These are phyloP conservation scores for Ligustrum vulgare DNA, from an alignment of 257 asterid species.

Conservation along the genomic window DNA sequence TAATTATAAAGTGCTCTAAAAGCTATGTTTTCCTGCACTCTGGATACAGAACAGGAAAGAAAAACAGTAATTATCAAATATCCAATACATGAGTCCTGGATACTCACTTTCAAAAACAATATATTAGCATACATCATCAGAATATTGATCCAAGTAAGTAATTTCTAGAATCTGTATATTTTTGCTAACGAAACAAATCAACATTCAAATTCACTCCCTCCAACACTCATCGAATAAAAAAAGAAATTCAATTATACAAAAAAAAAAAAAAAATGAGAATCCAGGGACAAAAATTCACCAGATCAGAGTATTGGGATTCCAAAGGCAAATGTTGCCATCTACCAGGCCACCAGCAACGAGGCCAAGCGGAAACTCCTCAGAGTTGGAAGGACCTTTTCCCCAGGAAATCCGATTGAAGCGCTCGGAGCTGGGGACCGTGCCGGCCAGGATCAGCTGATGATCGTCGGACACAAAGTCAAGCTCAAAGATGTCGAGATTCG, in stretches of 20 bases:
- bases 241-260: neutral
- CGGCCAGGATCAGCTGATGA: constrained; percentile 61
- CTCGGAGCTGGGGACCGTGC: constrained; percentile 79
- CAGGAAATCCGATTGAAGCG: constrained; percentile 84
- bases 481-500: constrained; percentile 88
- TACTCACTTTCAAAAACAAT: neutral
- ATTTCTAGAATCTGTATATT: neutral
- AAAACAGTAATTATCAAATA: neutral
- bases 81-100: neutral
- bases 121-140: neutral
- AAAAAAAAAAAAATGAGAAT: neutral
- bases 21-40: neutral
- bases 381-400: constrained; percentile 59
- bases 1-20: neutral
- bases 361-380: constrained; percentile 78
- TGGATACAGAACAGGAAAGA: neutral
- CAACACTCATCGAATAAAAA: neutral
- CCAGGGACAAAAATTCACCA: constrained; percentile 43
- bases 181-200: neutral
- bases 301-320: constrained; percentile 90
- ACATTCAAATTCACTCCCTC: neutral
- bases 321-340: constrained; percentile 89
- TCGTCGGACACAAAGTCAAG: constrained; percentile 86
- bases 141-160: neutral
- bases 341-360: constrained; percentile 94